These are phyloP conservation scores for Ceratobasidium sp. DNA, from an alignment of 1,284 basidiomycete species.

Conservation along the genomic window DNA sequence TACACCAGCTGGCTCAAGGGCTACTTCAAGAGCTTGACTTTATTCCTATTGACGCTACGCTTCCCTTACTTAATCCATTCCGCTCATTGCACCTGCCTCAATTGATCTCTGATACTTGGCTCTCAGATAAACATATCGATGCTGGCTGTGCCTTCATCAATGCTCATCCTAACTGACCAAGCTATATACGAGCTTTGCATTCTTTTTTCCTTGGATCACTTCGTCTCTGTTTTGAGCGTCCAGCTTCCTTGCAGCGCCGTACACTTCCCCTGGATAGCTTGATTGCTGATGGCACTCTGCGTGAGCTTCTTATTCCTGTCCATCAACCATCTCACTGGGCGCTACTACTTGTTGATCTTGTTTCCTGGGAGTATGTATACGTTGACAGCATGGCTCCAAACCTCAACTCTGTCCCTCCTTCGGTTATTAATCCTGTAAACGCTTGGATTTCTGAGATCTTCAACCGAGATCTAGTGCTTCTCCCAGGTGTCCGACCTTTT, in stretches of 20 bases:
- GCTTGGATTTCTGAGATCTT: background rate
- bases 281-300: background rate
- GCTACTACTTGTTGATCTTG: background rate
- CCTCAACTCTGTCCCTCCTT: background rate
- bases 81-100: background rate
- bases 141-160: constrained; percentile 7
- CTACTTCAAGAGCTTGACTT: background rate
- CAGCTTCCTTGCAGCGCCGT: background rate
- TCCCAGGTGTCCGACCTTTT: background rate
- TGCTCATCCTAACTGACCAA: background rate
- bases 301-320: constrained; percentile 13
- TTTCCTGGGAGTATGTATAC: background rate
- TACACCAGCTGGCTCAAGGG: background rate
- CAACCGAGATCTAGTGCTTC: background rate
- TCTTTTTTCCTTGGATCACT: background rate
- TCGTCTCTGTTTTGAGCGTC: background rate
- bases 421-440: background rate
- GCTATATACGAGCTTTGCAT: background rate
- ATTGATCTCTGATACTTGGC: constrained; percentile 1
- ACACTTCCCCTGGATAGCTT: background rate
- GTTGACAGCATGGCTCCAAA: background rate
- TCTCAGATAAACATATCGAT: constrained; percentile 12
- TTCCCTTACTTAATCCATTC: background rate
- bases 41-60: background rate
- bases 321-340: constrained; percentile 7